These are phyloP conservation scores for Melianthus villosus DNA, from an alignment of 441 rosid genomes.

Conservation along the genomic window DNA sequence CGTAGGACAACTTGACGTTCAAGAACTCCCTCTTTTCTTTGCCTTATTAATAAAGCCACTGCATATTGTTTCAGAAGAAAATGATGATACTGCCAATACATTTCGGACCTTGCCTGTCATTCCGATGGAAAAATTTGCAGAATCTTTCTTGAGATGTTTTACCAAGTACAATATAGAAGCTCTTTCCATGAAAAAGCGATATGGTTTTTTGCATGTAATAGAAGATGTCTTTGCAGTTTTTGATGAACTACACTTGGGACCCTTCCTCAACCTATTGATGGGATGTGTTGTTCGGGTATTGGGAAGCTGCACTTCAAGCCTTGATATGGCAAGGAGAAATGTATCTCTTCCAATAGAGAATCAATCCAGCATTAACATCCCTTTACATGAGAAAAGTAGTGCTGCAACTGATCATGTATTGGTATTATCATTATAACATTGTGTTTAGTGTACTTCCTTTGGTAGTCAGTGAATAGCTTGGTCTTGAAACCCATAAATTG, in stretches of 20 bases:
- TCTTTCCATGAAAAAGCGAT: conserved; percentile 61
- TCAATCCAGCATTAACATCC: conserved; percentile 10
- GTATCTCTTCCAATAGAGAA: conserved; percentile 17
- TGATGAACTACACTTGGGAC: conserved; percentile 55
- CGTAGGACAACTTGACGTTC: conserved; percentile 56
- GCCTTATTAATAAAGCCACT: conserved; percentile 65
- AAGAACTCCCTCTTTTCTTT: conserved; percentile 69
- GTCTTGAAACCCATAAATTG: too few relatives aligned
- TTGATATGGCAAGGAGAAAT: conserved; percentile 23
- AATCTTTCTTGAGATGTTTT: conserved; percentile 38
- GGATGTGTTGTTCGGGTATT: conserved; percentile 71
- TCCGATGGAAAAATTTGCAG: conserved; percentile 30
- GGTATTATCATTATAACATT: conserved; percentile 23
- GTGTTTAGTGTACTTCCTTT: conserved; percentile 1
- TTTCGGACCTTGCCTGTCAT: conserved; percentile 26
- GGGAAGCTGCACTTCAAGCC: conserved; percentile 33
- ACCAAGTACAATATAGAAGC: conserved; percentile 36
- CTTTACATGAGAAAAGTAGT: conserved; percentile 18
- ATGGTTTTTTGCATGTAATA: conserved; percentile 76
- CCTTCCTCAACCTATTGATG: conserved; percentile 68
- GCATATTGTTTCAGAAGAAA: conserved; percentile 29
- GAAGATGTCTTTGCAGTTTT: conserved; percentile 63
- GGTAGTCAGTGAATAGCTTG: too few relatives aligned
- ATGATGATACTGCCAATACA: conserved; percentile 22
- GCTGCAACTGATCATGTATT: conserved; percentile 14